Conservation (phyloP, 495 filamentous ascomycete species). For the Parathielavia hyrcaniae region DNA sequence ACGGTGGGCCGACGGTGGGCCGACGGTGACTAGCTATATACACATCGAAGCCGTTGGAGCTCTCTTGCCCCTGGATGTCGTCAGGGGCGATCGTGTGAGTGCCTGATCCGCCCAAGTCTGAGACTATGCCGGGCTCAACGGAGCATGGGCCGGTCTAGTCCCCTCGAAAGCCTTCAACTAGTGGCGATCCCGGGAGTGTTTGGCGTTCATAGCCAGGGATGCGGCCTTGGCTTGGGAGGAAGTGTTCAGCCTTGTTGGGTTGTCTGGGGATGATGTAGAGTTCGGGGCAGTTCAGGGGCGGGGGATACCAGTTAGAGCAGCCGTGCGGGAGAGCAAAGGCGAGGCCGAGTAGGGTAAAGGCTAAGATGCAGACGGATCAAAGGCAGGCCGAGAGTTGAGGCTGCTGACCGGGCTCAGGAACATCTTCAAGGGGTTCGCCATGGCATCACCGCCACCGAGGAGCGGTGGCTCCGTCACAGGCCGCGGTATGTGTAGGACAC, state of each 20-base stretch:
- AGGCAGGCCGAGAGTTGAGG: neutral
- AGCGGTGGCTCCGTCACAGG: neutral
- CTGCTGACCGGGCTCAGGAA: neutral
- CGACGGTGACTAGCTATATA: neutral
- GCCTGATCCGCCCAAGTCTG: too few relatives aligned
- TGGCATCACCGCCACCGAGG: neutral
- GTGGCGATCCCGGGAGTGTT: conserved; percentile 3
- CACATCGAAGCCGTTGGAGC: too few relatives aligned
- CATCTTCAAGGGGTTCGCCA: neutral
- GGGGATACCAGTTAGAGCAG: neutral
- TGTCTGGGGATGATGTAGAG: neutral
- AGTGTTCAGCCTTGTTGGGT: neutral
- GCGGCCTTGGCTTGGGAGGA: neutral
- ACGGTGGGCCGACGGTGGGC: too few relatives aligned
- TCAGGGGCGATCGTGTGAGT: neutral
- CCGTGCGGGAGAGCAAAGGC: neutral
- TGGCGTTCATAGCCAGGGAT: neutral
- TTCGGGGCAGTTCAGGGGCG: conserved; percentile 4
- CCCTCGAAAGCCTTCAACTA: neutral
- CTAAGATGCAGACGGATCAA: neutral
- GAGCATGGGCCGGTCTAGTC: neutral
- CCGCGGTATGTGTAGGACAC: neutral
- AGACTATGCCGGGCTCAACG: neutral
- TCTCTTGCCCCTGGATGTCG: neutral
- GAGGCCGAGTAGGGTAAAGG: neutral